phyloP scores from a whole-genome alignment of 2,329 filamentous ascomycete species.

The Xylaria sp. region DNA sequence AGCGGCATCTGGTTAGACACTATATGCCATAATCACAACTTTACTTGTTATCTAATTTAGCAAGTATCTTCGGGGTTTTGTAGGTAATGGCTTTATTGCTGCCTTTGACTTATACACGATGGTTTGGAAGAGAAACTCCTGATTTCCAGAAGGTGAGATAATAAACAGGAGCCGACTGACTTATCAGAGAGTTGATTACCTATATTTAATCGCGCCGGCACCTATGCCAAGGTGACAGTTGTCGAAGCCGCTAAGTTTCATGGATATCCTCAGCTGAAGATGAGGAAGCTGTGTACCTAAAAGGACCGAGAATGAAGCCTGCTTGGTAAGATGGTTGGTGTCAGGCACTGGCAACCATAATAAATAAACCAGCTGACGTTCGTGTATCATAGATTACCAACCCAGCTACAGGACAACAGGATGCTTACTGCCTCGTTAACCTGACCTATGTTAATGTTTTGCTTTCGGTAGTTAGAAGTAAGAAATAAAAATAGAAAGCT shows the following conservation, averaged over 20 bases:
- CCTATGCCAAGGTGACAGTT: neutral
- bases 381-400: neutral
- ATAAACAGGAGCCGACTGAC: neutral
- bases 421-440: neutral
- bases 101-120: neutral
- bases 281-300: neutral
- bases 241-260: neutral
- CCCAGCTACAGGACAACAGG: neutral
- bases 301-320: too few relatives aligned
- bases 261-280: neutral
- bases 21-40: neutral
- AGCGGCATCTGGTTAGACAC: neutral
- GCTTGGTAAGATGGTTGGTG: neutral
- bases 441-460: neutral
- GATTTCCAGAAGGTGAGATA: neutral
- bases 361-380: neutral
- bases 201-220: neutral
- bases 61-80: neutral
- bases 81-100: neutral
- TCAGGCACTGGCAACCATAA: neutral
- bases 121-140: neutral
- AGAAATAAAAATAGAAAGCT: conserved; percentile 2
- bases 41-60: neutral
- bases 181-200: neutral
- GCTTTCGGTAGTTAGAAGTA: neutral